These are phyloP conservation scores for Aspergillus cejpii DNA, from an alignment of 2,329 filamentous ascomycete species.

Conservation along the genomic window DNA sequence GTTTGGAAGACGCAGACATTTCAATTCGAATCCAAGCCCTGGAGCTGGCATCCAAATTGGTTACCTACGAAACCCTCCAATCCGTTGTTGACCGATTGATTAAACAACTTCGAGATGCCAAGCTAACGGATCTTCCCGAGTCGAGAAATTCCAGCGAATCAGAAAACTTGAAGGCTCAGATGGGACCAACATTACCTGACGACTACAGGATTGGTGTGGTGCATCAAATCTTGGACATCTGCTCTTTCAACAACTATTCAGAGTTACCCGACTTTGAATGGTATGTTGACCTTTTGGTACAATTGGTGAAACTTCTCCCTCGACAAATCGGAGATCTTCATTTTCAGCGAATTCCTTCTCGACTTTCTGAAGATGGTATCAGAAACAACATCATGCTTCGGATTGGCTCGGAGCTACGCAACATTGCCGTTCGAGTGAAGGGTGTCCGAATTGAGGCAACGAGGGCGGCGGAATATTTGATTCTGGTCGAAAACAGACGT, in stretches of 20 bases:
- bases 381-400: constrained; percentile 27
- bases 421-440: constrained; percentile 84
- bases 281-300: constrained; percentile 87
- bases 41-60: constrained; percentile 89
- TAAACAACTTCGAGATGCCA: constrained; percentile 60
- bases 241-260: constrained; percentile 77
- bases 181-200: constrained; percentile 53
- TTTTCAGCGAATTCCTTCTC: constrained; percentile 12
- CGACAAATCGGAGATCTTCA: constrained; percentile 21
- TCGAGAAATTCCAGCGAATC: constrained; percentile 1
- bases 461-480: constrained; percentile 67
- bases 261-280: constrained; percentile 90
- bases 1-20: constrained; percentile 91
- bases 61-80: constrained; percentile 76
- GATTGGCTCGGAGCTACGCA: constrained; percentile 81
- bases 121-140: constrained; percentile 13
- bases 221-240: constrained; percentile 76
- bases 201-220: constrained; percentile 84
- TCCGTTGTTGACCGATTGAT: constrained; percentile 80
- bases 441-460: constrained; percentile 75
- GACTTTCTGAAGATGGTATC: constrained; percentile 9
- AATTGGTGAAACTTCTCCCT: constrained; percentile 63
- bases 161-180: constrained; percentile 1
- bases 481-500: constrained; percentile 55
- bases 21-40: constrained; percentile 90